Evolutionary conservation across 169 alveolate genomes (phyloP), one percentile per base, ranked within the genome.

Genomic region (Cryptosporidium sp.): DNA sequence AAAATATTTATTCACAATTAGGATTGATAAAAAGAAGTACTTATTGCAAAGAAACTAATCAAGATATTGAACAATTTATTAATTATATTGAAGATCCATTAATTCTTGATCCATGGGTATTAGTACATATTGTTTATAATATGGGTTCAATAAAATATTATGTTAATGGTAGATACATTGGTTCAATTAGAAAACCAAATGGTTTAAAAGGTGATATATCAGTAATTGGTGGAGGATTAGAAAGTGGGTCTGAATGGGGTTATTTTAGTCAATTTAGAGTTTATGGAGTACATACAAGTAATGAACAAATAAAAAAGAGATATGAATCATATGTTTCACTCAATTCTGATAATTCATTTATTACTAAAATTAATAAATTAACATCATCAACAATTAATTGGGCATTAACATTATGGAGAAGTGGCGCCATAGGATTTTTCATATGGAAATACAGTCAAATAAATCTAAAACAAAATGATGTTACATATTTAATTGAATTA

Each of bases 231-330:
- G 89, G 89, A 45, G 75, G 89, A 29, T 41, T 80, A 29, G 89
- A 80, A 43, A 80, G 89, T 65, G 89, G 89, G 9, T 80, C 89
- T 21, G 70, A 37, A 26, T 80, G 89, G 89, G 89, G 89, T 37
- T 80, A 80, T 45, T 80, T 80, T 59, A 80, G 89, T 48, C 89
- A 80, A 41, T 80, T 80, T 61, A 59, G 89, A 31, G 68, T 80
- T 18, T 80, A 80, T 48, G 89, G 89, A 14, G 50, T 35, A 10
- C 75, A 80, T 62, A 80, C 89, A 62, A 80, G 80, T 65, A 62
- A 80, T 65, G 89, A 80, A 65, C 89, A 80, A 65, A 80, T 80
- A 31, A 62, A 41, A 50, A 80, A 62, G 10, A 33, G 89, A 43
- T 80, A 62, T 80, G 89, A 80, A 43, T 80, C 89, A 39, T 80